A percentile compares a stretch with the other conserved stretches of the same genome.
Conservation (phyloP, 345 rosid species). For the Tarenaya hassleriana region DNA sequence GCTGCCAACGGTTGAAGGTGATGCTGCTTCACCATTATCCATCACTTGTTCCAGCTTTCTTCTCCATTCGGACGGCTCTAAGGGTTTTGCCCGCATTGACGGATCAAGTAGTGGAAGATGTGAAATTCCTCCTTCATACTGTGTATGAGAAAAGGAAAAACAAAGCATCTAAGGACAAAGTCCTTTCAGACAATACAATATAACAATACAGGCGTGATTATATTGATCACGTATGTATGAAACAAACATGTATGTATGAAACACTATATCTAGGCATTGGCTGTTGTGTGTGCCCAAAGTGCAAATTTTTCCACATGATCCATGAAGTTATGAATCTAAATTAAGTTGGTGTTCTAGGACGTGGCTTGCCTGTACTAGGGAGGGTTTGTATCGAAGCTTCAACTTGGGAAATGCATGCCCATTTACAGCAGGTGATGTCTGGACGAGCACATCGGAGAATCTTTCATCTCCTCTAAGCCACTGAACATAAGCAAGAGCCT, state of each 20-base stretch:
- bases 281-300: background rate
- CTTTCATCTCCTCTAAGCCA: constrained; percentile 66
- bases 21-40: constrained; percentile 17
- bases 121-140: constrained; percentile 80
- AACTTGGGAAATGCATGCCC: constrained; percentile 88
- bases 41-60: constrained; percentile 43
- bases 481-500: constrained; percentile 69
- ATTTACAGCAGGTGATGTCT: constrained; percentile 66
- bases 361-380: constrained; percentile 75
- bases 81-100: constrained; percentile 63
- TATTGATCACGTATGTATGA: background rate
- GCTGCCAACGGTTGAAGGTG: constrained; percentile 27
- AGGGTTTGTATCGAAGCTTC: constrained; percentile 79
- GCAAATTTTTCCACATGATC: background rate
- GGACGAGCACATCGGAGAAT: constrained; percentile 70
- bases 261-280: constrained; percentile 6
- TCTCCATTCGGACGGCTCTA: constrained; percentile 85
- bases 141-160: constrained; percentile 25
- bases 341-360: constrained; percentile 1
- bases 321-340: background rate
- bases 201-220: too few species aligned
- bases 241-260: background rate
- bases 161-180: background rate
- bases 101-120: constrained; percentile 79
- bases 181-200: background rate